Evolutionary conservation across 2,329 filamentous ascomycete species (phyloP), one percentile per base, ranked within the genome.

Genomic region (Thielaviopsis ethacetica): DNA sequence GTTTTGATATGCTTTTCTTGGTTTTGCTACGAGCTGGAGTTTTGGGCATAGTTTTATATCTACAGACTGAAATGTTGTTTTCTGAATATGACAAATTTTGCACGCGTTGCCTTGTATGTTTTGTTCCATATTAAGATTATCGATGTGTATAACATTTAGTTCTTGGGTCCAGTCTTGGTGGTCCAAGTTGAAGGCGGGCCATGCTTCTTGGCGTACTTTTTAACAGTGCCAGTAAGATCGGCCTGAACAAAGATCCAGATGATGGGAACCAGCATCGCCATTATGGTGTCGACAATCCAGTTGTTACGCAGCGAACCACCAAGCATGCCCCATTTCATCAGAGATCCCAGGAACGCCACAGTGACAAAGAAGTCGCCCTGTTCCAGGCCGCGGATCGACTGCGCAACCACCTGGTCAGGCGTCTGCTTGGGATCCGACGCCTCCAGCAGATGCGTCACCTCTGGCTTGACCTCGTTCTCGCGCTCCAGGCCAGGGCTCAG

Each of bases 391-490:
- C 73, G 72, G 56, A 98, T 82, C 0, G 88, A 76, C 9, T 75
- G 75, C 3, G 72, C 71, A 1, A 93, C 93, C 15, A 94, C 89
- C 61, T 85, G 78, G 5, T 93, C 84, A 5, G 89, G 86, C 0
- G 79, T 84, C 70, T 94, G 86, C 53, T 82, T 77, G 15, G 84
- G 85, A 68, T 98, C 93, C n/a, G 80, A 79, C 64, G 87, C 83
- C 71, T 97, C 93, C 53, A 97, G 72, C 57, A 84, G 76, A 64
- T 82, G 78, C 2, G 91, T 95, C 55, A 96, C 77, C 5, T 78
- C 81, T 7, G 91, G 91, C 71, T 97, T 97, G 27, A 80, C 79
- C 65, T 74, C 71, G 66, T 94, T 84, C 72, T 97, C 91, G 19
- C 80, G 76, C 62, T 84, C 84, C 56, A 85, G 79, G 0, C 91